A percentile compares a stretch with the other conserved stretches of the same genome.
phyloP scores from a whole-genome alignment of 148 eudicot species.

The Camellia granthamiana region DNA sequence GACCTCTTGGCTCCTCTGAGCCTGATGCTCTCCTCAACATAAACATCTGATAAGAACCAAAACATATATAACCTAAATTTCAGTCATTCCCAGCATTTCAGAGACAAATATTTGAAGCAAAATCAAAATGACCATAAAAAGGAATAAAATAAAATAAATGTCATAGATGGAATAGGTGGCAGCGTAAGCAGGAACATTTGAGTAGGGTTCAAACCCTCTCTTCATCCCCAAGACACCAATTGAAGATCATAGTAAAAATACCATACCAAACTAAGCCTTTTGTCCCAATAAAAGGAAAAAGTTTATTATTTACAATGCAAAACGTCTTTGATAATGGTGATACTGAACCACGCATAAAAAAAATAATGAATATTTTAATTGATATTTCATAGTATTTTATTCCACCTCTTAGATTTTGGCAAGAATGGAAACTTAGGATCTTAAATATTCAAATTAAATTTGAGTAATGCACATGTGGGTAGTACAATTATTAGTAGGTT shows the following conservation, averaged over 20 bases:
- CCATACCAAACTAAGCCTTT: no score
- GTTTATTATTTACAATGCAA: no score
- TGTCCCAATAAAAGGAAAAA: no score
- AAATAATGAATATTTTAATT: no score
- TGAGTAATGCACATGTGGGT: neutral
- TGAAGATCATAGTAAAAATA: no score
- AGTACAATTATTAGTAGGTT: neutral
- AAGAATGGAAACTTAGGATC: neutral
- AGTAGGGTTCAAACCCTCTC: no score
- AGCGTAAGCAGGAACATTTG: no score
- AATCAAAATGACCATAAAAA: neutral
- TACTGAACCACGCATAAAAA: no score
- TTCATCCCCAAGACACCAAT: no score
- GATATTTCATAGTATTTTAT: no score
- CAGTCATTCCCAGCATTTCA: neutral
- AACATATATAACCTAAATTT: neutral
- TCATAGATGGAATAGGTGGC: neutral
- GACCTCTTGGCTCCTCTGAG: conserved; percentile 66
- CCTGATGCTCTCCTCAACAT: conserved; percentile 72
- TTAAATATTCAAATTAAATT: neutral
- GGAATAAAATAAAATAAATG: neutral
- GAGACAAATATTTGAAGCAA: neutral
- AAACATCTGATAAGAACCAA: conserved; percentile 44
- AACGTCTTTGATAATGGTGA: no score
- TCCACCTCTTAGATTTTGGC: no score